phyloP scores from a whole-genome alignment of 1,139 yeast species.

The Candida mesenterica region DNA sequence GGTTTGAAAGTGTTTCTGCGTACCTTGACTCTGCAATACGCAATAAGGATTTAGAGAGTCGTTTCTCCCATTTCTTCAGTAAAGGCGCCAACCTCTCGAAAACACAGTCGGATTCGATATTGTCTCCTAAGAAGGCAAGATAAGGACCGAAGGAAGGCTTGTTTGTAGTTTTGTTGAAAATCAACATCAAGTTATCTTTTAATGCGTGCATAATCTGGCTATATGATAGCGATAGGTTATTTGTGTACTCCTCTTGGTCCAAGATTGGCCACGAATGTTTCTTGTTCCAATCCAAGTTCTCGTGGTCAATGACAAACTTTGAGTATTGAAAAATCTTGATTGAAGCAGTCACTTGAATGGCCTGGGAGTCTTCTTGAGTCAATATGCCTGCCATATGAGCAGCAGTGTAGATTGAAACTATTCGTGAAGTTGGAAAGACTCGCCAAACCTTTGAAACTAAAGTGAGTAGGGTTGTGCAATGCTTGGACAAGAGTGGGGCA shows the following conservation, averaged over 20 bases:
- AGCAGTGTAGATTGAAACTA: slow-evolving; percentile 53
- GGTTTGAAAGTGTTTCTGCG: slow-evolving; percentile 50
- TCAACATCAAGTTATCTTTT: slow-evolving; percentile 40
- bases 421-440: slow-evolving; percentile 51
- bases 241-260: slow-evolving; percentile 54
- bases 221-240: slow-evolving; percentile 48
- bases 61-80: slow-evolving; percentile 51
- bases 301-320: slow-evolving; percentile 31
- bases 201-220: slow-evolving; percentile 48
- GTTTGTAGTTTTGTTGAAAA: slow-evolving; percentile 42
- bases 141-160: slow-evolving; percentile 65
- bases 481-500: slow-evolving; percentile 35
- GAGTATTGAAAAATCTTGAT: slow-evolving; percentile 29
- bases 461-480: slow-evolving; percentile 39
- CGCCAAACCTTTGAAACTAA: slow-evolving; percentile 62
- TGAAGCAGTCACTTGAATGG: slow-evolving; percentile 30
- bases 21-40: slow-evolving; percentile 60
- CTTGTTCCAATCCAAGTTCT: slow-evolving; percentile 35
- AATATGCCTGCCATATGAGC: slow-evolving; percentile 44
- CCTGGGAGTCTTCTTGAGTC: slow-evolving; percentile 20
- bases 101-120: slow-evolving; percentile 49
- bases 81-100: slow-evolving; percentile 39
- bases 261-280: slow-evolving; percentile 43
- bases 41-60: slow-evolving; percentile 47
- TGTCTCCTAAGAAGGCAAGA: slow-evolving; percentile 49